Conservation (phyloP, 805 yeast genomes). For the Myxozyma lipomycoides region DNA sequence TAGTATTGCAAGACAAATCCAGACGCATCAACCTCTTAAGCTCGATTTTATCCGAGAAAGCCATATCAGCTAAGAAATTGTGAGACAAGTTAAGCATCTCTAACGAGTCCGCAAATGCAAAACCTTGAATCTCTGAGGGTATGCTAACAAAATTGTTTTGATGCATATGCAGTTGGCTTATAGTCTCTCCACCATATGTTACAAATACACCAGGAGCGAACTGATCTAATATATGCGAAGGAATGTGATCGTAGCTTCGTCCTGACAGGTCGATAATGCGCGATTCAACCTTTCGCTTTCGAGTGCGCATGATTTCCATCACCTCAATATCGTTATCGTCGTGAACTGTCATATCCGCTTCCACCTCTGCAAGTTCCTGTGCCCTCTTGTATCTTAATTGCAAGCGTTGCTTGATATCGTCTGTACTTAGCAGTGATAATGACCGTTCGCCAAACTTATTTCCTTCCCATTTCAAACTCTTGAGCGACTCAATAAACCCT, state of each 20-base stretch:
- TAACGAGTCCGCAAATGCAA: constrained; percentile 22
- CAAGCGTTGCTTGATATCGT: constrained; percentile 10
- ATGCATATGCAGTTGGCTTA: constrained; percentile 11
- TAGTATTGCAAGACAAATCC: constrained; percentile 18
- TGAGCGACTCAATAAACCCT: constrained; percentile 12
- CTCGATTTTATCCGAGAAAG: constrained; percentile 13
- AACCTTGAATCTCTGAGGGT: constrained; percentile 11
- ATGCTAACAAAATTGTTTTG: constrained; percentile 15
- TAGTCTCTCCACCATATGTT: constrained; percentile 8
- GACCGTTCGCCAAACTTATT: constrained; percentile 20
- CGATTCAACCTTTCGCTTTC: constrained; percentile 1
- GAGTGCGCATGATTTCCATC: constrained; percentile 6
- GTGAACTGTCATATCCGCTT: not conserved
- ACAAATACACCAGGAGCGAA: constrained; percentile 14
- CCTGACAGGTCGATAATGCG: constrained; percentile 19
- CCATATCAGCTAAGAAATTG: constrained; percentile 16
- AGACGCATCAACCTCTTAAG: constrained; percentile 8
- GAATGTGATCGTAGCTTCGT: constrained; percentile 8
- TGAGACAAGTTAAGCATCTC: constrained; percentile 17
- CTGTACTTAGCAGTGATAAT: constrained; percentile 8
- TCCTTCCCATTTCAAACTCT: constrained; percentile 23
- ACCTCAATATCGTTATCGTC: constrained; percentile 13
- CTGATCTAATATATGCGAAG: constrained; percentile 8
- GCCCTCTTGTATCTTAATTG: constrained; percentile 13
- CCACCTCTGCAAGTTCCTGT: not conserved